Base-by-base conservation (phyloP, 352 stramenopile species). In the Globisporangium cederbergense region DNA sequence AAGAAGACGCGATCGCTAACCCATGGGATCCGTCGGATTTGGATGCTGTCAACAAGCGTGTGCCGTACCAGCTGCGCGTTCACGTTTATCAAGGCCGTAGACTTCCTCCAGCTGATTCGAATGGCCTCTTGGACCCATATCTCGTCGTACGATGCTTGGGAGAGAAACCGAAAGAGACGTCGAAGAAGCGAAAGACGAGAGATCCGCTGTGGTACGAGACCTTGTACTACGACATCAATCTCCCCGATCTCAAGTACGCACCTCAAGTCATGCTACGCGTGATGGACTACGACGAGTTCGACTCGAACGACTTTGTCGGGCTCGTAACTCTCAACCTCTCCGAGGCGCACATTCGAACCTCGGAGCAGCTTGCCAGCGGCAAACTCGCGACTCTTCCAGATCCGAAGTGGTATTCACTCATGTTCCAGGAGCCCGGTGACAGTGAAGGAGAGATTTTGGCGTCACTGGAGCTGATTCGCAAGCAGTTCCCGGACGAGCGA, bases 141-240 rank as follows among this genome's bases (percentile, higher is more conserved):
- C 64, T 95, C 25, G 75, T 93, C 22, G 76, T 94, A 13, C 81
- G 80, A 32, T 93, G 88, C 62, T 86, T 91, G 79, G 83, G 83
- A 4, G 82, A 90, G 42, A 91, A 97, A 55, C 64, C 79, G 1
- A 90, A 92, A 59, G 65, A 84, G 54, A 91, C 84, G 0, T 79
- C 78, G 11, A 79, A 81, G 20, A 90, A 93, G 71, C 83, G 80
- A 60, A 89, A 88, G 66, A 97, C 87, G 2, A 65, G 82, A 60
- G 85, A 97, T 64, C 87, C 89, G 13, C 64, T 90, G n/a, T 97
- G 76, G 71, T 97, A 97, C 72, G 81, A 96, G 67, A 97, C 86
- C 5, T 60, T 95, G 14, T 88, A 89, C 71, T 96, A 95, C 42
- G 83, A 96, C 51, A 84, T 95, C 22, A 91, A 92, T 47, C 63